These are phyloP conservation scores for Saussurea involucrata DNA, from an alignment of 129 eudicot species.

Conservation along the genomic window DNA sequence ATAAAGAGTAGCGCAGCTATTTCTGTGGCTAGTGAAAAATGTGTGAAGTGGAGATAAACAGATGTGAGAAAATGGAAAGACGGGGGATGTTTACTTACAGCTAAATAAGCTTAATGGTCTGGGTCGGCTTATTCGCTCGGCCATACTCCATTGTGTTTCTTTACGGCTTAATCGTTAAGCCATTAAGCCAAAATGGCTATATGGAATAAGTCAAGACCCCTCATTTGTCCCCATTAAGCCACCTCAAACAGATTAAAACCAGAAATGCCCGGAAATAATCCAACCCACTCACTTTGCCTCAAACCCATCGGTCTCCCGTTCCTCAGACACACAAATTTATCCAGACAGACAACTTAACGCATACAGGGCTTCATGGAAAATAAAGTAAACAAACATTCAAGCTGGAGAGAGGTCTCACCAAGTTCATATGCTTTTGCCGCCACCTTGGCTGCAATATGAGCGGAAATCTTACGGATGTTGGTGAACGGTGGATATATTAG, in stretches of 20 bases:
- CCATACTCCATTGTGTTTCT: no score
- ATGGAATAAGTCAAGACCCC: background rate
- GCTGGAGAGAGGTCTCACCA: slow-evolving; percentile 22
- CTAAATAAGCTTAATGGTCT: background rate
- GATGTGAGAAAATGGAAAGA: background rate
- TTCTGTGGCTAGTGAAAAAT: background rate
- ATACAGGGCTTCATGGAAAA: background rate
- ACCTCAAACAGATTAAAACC: background rate
- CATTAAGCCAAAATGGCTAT: background rate
- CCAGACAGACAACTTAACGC: background rate
- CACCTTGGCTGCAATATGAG: slow-evolving; percentile 41
- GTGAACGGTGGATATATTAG: slow-evolving; percentile 81
- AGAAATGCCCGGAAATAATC: background rate
- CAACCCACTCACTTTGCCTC: background rate
- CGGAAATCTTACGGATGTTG: slow-evolving; percentile 61
- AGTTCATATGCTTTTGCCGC: slow-evolving; percentile 45
- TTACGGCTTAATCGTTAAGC: no score
- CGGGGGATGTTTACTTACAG: background rate
- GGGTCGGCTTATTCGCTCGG: no score
- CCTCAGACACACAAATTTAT: background rate
- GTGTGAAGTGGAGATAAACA: background rate
- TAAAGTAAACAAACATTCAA: background rate
- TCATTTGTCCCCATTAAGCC: background rate
- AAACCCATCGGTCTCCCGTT: background rate
- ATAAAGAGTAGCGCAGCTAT: background rate